Evolutionary conservation across 1,284 basidiomycete genomes (phyloP).

Genomic region (Farysia itapuensis): DNA sequence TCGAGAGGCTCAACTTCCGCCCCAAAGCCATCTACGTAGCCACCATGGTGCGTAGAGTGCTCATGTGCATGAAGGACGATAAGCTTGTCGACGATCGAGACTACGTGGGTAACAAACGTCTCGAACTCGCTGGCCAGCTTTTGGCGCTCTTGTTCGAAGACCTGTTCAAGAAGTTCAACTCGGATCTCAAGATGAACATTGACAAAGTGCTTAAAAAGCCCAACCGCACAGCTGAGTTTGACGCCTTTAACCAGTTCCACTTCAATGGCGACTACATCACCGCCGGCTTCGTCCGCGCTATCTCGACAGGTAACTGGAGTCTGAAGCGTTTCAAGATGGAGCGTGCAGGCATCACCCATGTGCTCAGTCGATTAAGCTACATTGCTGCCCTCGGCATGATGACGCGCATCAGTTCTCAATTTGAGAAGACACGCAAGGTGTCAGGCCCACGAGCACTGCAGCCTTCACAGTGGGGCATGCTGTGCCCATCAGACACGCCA

Average conservation of each 20-base stretch:
- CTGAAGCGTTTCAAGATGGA: conserved; percentile 99
- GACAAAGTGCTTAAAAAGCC: conserved; percentile 98
- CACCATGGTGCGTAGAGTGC: conserved; percentile 92
- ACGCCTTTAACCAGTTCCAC: conserved; percentile 90
- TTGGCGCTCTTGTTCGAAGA: conserved; percentile 94
- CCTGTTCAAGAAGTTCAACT: conserved; percentile 97
- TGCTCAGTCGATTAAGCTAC: conserved; percentile 89
- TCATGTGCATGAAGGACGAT: conserved; percentile 95
- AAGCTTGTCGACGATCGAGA: conserved; percentile 98
- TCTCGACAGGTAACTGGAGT: conserved; percentile 99
- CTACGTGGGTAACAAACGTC: conserved; percentile 98
- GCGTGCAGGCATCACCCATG: conserved; percentile 98
- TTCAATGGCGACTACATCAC: conserved; percentile 87
- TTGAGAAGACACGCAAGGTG: conserved; percentile 99
- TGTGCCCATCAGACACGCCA: conserved; percentile 97
- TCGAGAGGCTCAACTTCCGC: conserved; percentile 84
- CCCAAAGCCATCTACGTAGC: conserved; percentile 97
- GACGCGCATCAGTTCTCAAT: conserved; percentile 98
- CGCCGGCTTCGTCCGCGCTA: conserved; percentile 92
- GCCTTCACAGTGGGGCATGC: conserved; percentile 98
- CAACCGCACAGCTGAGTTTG: conserved; percentile 90
- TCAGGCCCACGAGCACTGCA: conserved; percentile 96
- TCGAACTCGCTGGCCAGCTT: conserved; percentile 95
- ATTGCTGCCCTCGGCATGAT: conserved; percentile 99
- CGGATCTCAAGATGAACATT: conserved; percentile 91